Base-by-base conservation (phyloP, 495 filamentous ascomycete genomes). In the Neurospora sp. region DNA sequence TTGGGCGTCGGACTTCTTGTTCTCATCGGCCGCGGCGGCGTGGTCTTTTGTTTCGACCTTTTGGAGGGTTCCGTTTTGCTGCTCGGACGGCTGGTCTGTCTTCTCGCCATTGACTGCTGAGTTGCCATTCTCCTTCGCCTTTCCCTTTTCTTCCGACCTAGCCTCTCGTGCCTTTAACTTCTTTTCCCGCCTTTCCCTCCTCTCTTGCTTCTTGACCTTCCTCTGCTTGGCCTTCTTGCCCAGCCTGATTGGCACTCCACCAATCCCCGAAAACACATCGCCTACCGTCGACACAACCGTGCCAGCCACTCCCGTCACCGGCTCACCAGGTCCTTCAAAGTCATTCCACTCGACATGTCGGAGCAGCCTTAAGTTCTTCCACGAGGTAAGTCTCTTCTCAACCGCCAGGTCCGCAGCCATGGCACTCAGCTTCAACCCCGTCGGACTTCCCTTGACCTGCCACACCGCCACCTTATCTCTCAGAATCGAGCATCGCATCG, bases 281-380 rank as follows among this genome's bases (percentile, higher is more conserved):
- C 85, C 85, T 0, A 90, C 76, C 5, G 86, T 86, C 7, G 84
- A 81, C 34, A 88, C 78, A 4, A 92, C 72, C 5, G 89, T 90
- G 1, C 86, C 85, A 9, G 88, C 86, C 1, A 83, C 81, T 6
- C 92, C 92, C 3, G 91, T 91, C 39, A 94, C 75, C 1, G 92
- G 92, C 77, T 93, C 92, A 0, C 91, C 92, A 0, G 92, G 91
- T 0, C 92, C 92, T 71, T 91, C 90, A 74, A 92, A 93, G 76
- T 93, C 92, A 73, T 93, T 93, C 91, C 91, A 94, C 74, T 93
- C 90, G 40, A 86, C 86, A 73, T 92, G 90, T 39, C 92, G 83
- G 4, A 91, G 75, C 24, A 93, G 81, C 54, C 88, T 84, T n/a
- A 96, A 80, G 71, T 90, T 87, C 69, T 87, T 87, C 86, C 88